Conservation (phyloP, 2,329 filamentous ascomycete genomes). For the Verticillium tricorpus region DNA sequence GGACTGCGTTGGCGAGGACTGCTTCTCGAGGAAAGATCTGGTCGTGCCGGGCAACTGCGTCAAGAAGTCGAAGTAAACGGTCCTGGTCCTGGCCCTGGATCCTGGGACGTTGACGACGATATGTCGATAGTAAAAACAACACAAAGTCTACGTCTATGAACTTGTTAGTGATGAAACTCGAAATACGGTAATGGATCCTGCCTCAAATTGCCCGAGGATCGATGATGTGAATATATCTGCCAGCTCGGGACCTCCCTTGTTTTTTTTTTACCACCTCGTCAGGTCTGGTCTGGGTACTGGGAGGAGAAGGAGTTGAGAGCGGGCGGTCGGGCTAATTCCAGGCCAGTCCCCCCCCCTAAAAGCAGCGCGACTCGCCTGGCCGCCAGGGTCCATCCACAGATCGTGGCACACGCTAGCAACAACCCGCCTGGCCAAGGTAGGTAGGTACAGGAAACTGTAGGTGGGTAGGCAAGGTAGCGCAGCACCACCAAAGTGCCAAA, state of each 20-base stretch:
- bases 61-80: background rate
- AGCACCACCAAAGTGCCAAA: too few species aligned
- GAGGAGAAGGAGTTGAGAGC: background rate
- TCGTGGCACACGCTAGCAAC: background rate
- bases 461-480: background rate
- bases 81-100: background rate
- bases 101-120: background rate
- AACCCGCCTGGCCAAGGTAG: background rate
- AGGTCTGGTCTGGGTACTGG: too few species aligned
- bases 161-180: too few species aligned
- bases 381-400: background rate
- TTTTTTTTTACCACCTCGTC: too few species aligned
- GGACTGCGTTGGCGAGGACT: slow-evolving; percentile 9
- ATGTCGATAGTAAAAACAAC: background rate
- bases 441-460: too few species aligned
- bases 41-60: background rate
- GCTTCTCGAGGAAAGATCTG: slow-evolving; percentile 13
- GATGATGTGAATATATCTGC: too few species aligned
- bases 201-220: too few species aligned
- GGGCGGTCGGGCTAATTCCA: background rate
- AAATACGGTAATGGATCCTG: too few species aligned
- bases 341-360: background rate
- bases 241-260: too few species aligned
- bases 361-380: background rate
- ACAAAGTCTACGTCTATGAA: background rate